These are phyloP conservation scores for Sclerotinia nivalis DNA, from an alignment of 2,329 filamentous ascomycete species.

Conservation along the genomic window DNA sequence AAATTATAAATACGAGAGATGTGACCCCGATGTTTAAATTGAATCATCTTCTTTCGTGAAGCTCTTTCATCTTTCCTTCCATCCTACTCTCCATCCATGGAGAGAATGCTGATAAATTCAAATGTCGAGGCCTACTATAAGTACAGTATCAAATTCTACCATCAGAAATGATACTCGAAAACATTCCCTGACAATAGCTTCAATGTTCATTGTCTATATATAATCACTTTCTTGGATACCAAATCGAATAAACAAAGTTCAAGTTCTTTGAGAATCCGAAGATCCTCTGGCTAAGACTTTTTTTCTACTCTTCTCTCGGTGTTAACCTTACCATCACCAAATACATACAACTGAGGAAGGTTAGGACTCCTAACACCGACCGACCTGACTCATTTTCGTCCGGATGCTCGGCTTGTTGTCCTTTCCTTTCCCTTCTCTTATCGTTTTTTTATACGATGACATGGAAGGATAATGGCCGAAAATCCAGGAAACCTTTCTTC, in stretches of 20 bases:
- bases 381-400: not conserved
- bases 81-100: no score
- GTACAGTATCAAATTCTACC: not conserved
- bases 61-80: not conserved
- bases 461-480: no score
- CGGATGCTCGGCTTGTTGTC: not conserved
- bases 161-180: not conserved
- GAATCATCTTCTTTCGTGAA: not conserved
- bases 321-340: not conserved
- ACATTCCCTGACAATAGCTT: not conserved
- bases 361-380: not conserved
- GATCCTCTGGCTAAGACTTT: no score
- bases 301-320: not conserved
- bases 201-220: not conserved
- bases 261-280: no score
- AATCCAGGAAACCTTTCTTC: not conserved
- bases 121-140: not conserved
- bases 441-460: not conserved
- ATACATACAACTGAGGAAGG: not conserved
- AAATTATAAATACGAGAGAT: slow-evolving; percentile 2
- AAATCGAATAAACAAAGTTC: not conserved
- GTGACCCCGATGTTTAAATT: not conserved
- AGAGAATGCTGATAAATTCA: slow-evolving; percentile 6
- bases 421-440: not conserved
- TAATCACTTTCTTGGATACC: not conserved